A percentile compares a stretch with the other conserved stretches of the same genome.
Conservation (phyloP, 2,329 filamentous ascomycete genomes). For the Nigrospora sphaerica region DNA sequence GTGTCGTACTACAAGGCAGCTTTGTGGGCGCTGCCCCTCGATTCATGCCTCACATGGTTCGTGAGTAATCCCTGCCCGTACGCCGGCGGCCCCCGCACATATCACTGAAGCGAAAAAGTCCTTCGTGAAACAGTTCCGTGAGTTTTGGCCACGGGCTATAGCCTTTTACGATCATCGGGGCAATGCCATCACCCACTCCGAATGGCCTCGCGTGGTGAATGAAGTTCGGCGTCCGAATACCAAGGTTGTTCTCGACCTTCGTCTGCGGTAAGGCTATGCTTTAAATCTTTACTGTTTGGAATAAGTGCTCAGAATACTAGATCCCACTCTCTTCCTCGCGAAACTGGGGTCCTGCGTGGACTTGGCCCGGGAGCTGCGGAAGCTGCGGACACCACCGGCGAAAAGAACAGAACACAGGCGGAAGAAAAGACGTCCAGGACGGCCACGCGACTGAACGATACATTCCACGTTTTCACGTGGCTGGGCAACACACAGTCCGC, state of each 20-base stretch:
- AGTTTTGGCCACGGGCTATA: slow-evolving; percentile 15
- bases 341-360: no score
- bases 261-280: no score
- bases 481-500: slow-evolving; percentile 2
- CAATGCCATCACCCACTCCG: slow-evolving; percentile 5
- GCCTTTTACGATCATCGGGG: slow-evolving; percentile 8
- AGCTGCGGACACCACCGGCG: no score
- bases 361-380: no score
- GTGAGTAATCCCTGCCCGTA: slow-evolving; percentile 7
- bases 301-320: no score
- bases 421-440: not conserved
- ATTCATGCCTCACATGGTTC: slow-evolving; percentile 17
- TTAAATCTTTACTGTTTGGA: no score
- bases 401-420: no score
- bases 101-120: no score
- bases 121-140: not conserved
- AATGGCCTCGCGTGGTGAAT: slow-evolving; percentile 11
- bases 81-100: no score
- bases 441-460: not conserved
- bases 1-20: slow-evolving; percentile 11
- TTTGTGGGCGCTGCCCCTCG: slow-evolving; percentile 13
- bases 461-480: slow-evolving; percentile 13
- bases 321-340: no score
- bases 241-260: no score
- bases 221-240: no score